Evolutionary conservation across 306 rosid species (phyloP).

Genomic region (Ormosia semicastrata): DNA sequence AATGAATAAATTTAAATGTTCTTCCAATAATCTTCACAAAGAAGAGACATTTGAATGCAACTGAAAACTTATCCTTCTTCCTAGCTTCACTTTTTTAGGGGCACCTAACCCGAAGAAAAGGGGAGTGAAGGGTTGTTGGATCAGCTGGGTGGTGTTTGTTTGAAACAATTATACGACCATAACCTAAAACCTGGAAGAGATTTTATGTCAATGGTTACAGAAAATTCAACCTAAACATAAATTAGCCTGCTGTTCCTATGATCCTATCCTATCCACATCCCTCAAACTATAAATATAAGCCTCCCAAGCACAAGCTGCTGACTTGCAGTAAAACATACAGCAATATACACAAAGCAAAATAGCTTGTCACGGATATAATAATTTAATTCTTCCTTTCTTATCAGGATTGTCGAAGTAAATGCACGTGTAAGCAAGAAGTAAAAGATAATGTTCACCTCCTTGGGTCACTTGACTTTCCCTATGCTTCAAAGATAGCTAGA

Average conservation of each 20-base stretch:
- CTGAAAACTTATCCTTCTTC: neutral
- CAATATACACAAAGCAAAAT: neutral
- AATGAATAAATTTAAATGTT: neutral
- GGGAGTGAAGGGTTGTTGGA: neutral
- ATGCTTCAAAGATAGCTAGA: neutral
- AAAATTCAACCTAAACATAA: neutral
- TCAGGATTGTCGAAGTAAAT: neutral
- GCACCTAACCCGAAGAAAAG: neutral
- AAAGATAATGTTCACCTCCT: neutral
- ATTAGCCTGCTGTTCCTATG: neutral
- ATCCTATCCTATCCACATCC: neutral
- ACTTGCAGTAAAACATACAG: neutral
- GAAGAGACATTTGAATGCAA: neutral
- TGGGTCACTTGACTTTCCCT: neutral
- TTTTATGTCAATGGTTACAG: neutral
- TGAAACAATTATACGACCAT: neutral
- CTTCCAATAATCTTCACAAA: neutral
- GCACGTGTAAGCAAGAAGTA: neutral
- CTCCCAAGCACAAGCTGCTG: neutral
- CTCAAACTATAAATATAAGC: neutral
- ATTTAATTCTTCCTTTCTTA: neutral
- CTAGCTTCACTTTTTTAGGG: neutral
- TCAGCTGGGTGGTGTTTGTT: neutral
- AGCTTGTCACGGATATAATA: neutral
- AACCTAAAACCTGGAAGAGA: neutral